Percentiles rank a stretch among this genome's conserved stretches.
phyloP scores from a whole-genome alignment of 352 stramenopile genomes.

The Phytophthora quininea region DNA sequence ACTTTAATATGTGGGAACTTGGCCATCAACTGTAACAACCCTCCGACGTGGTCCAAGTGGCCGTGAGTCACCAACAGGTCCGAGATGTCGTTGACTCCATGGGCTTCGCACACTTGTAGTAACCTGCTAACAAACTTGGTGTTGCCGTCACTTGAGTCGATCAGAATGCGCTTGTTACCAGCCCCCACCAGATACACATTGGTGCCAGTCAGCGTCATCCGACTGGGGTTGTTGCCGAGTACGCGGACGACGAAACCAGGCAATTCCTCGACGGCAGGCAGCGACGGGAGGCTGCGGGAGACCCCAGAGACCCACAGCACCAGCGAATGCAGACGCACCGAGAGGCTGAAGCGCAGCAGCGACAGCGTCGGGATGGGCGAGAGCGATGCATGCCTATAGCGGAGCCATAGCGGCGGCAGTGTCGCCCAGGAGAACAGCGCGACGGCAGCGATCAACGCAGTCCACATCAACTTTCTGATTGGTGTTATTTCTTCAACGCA shows the following conservation, averaged over 20 bases:
- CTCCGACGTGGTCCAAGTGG: conserved; percentile 90
- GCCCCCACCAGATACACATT: conserved; percentile 92
- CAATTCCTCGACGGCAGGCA: conserved; percentile 52
- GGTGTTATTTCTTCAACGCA: neutral
- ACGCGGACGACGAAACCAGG: conserved; percentile 68
- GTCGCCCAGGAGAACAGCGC: conserved; percentile 15
- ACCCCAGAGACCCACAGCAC: conserved; percentile 52
- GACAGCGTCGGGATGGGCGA: conserved; percentile 35
- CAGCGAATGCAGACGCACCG: conserved; percentile 48
- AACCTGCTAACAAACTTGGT: conserved; percentile 51
- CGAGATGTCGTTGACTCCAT: conserved; percentile 60
- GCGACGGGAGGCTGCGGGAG: conserved; percentile 40
- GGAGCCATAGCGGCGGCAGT: conserved; percentile 18
- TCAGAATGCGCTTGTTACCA: conserved; percentile 61
- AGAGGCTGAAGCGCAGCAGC: conserved; percentile 52
- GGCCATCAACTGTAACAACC: conserved; percentile 61
- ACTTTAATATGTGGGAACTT: conserved; percentile 60
- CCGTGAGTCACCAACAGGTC: conserved; percentile 90
- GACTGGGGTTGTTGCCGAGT: conserved; percentile 84
- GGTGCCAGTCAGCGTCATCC: conserved; percentile 89
- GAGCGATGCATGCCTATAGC: conserved; percentile 8
- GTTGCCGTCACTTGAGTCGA: conserved; percentile 86
- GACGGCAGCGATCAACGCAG: neutral
- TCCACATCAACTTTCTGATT: conserved; percentile 18
- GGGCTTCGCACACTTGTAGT: conserved; percentile 39